Base-by-base conservation (phyloP, 2,329 filamentous ascomycete species). In the Arthroderma uncinatum region DNA sequence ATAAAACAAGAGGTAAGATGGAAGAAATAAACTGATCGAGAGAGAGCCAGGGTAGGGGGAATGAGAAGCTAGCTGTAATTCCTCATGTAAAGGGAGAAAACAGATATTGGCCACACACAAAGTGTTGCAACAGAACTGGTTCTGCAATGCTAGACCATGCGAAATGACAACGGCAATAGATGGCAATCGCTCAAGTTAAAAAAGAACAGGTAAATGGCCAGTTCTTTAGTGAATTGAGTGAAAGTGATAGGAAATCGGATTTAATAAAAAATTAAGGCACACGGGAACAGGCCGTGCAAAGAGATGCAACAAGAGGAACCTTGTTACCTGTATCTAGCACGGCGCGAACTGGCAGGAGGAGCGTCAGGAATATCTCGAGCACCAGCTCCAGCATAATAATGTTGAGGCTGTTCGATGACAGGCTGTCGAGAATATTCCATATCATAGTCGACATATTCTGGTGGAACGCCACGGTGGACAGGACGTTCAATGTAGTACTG, bases 401-500 rank as follows among this genome's bases (percentile, higher is more conserved):
- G 63, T 23, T 39, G 59, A 47, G 54, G 30, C 9, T 61, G 57
- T 48, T 62, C 64, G 21, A 59, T 56, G 6, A 61, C 54, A 12
- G 59, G 62, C 42, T 60, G 59, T 19, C 58, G 59, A 12, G 56
- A 28, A 50, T 63, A 61, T 36, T 63, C 62, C 44, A 60, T 42
- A 28, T 63, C 62, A 54, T 63, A 63, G 36, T 60, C 60, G 39
- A 61, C 23, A 36, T 64, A 64, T 47, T 61, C 58, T 36, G 57
- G 55, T n/a, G 61, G 57, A 10, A 48, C 40, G 8, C 64, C 64
- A n/a, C 59, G 57, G 33, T 60, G 59, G 16, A 61, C 53, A 25
- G 64, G 61, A 7, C 62, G 66, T 59, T 65, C 62, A 28, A 67
- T 54, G 52, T 65, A 61, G 59, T 65, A 67, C 12, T 60, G 58